phyloP scores from a whole-genome alignment of 176 grass and related monocot species.

The Puccinellia tenuiflora region DNA sequence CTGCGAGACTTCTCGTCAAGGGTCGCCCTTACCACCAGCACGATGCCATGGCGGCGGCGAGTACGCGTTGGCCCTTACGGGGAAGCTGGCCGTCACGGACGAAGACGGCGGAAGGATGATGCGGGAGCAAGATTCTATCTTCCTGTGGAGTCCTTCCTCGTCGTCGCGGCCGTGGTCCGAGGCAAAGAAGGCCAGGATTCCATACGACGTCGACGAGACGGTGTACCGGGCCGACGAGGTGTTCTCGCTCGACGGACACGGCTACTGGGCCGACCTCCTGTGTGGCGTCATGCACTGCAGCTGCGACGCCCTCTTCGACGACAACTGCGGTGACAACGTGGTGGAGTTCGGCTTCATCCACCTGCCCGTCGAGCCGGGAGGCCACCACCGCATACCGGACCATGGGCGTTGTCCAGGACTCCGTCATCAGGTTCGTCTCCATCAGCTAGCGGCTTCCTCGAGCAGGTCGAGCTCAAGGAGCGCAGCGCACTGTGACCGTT shows the following conservation, averaged over 20 bases:
- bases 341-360: not conserved
- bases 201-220: not conserved
- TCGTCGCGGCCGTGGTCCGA: not conserved
- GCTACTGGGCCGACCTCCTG: not conserved
- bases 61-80: not conserved
- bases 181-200: not conserved
- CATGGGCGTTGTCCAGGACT: not conserved
- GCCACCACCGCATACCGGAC: not conserved
- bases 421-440: not conserved
- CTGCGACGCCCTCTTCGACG: not conserved
- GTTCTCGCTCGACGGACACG: not conserved
- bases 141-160: not conserved
- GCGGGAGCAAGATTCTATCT: not conserved
- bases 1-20: not conserved
- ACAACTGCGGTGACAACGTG: not conserved
- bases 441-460: not conserved
- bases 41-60: not conserved
- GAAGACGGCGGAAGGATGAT: not conserved
- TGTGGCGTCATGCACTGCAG: not conserved
- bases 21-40: not conserved
- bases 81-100: not conserved
- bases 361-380: not conserved
- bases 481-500: not conserved
- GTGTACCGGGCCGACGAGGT: not conserved
- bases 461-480: not conserved